Percentiles rank a stretch among this genome's conserved stretches.
Evolutionary conservation across 2,329 filamentous ascomycete species (phyloP).

Genomic region (Cytospora piceae): DNA sequence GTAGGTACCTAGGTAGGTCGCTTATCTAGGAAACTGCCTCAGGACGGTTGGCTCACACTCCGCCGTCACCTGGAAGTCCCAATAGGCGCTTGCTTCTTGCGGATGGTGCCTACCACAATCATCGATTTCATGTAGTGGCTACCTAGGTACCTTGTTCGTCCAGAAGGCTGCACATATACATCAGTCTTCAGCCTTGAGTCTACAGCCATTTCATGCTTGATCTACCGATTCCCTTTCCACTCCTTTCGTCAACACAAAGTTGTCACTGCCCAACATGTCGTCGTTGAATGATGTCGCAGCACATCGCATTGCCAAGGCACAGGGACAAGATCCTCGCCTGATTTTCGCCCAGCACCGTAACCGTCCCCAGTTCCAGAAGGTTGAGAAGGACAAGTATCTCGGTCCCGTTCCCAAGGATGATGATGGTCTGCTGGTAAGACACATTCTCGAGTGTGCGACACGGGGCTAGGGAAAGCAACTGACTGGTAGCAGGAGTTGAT

Average conservation of each 20-base stretch:
- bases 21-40: not conserved
- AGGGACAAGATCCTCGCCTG: not conserved
- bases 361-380: not conserved
- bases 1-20: too few species aligned
- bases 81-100: not conserved
- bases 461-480: not conserved
- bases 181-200: not conserved
- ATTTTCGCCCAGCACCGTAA: not conserved
- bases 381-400: slow-evolving; percentile 14
- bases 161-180: not conserved
- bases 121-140: not conserved
- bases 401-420: slow-evolving; percentile 1
- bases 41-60: too few species aligned
- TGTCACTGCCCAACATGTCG: not conserved
- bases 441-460: not conserved
- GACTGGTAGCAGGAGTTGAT: slow-evolving; percentile 11
- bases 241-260: not conserved
- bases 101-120: not conserved
- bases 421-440: not conserved
- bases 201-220: not conserved
- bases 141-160: not conserved
- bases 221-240: not conserved
- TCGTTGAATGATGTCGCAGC: not conserved
- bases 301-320: not conserved
- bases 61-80: not conserved